Percentiles rank a stretch among this genome's conserved stretches.
phyloP scores from a whole-genome alignment of 1,284 basidiomycete species.

The Tranzscheliella williamsii region DNA sequence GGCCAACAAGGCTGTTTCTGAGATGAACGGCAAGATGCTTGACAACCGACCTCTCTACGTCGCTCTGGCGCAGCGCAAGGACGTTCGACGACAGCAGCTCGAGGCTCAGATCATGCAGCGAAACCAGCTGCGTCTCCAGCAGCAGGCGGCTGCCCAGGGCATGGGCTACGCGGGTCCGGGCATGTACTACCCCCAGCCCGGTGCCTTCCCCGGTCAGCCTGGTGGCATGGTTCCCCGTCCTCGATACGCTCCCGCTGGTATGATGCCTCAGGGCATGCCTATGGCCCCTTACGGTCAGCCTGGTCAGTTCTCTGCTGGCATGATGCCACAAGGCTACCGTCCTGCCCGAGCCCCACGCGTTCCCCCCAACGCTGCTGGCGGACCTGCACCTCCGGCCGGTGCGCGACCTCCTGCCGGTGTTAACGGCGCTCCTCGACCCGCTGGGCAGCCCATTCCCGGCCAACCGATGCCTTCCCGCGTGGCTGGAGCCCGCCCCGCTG shows the following conservation, averaged over 20 bases:
- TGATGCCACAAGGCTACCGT: constrained; percentile 59
- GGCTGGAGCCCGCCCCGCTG: constrained; percentile 29
- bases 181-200: constrained; percentile 60
- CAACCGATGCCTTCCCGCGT: constrained; percentile 27
- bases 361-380: constrained; percentile 43
- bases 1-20: constrained; percentile 97
- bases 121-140: constrained; percentile 61
- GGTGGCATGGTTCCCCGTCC: constrained; percentile 57
- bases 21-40: constrained; percentile 99
- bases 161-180: constrained; percentile 58
- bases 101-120: constrained; percentile 75
- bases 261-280: constrained; percentile 61
- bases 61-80: constrained; percentile 96
- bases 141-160: constrained; percentile 58
- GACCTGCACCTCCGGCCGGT: constrained; percentile 39
- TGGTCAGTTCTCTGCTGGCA: constrained; percentile 55
- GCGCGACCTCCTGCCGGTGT: constrained; percentile 43
- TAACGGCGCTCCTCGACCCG: constrained; percentile 48
- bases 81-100: constrained; percentile 95
- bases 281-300: constrained; percentile 57
- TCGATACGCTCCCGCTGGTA: constrained; percentile 57
- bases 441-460: constrained; percentile 40
- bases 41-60: constrained; percentile 98
- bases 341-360: constrained; percentile 54
- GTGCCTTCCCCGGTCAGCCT: constrained; percentile 57